Base-by-base conservation (phyloP, 176 grass and related monocot species). In the Aegilops longissima region DNA sequence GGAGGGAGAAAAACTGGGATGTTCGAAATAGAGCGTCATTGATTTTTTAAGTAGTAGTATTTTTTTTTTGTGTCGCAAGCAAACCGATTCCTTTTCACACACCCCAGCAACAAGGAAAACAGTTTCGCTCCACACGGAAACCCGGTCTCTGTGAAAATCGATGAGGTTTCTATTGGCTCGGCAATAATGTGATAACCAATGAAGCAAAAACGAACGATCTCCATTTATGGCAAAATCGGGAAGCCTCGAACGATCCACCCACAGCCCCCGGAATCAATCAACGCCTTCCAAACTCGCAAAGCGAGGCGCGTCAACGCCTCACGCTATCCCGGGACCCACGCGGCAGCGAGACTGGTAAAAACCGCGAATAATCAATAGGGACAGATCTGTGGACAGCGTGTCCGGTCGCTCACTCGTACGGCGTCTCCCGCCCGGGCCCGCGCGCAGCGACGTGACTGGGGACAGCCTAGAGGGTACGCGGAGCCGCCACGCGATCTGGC, bases 401-500 rank as follows among this genome's bases (percentile, higher is more conserved):
- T 14, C 42, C 42, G 3, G 42, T 49, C 35, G 61, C 21, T 38
- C n/a, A 7, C 31, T 21, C n/a, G 18, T 25, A 29, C 75, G 75
- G 70, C 54, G 3, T 20, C 52, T 17, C n/a, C 16, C 38, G 12
- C n/a, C 6, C 13, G 76, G 70, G 21, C 85, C 84, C 84, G 83
- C 74, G 1, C 45, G 74, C 89, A 87, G 84, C 3, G 24, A 83
- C 79, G 16, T 12, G 4, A 39, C 47, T 14, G 31, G 14, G 1
- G 1, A 5, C 33, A 12, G 23, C 71, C 61, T 72, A 29, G 33
- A 35, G 21, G 7, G 29, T 23, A 69, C 73, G 80, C 75, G 18
- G 73, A 77, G 82, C 78, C 87, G 73, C 83, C 82, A 76, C 77
- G 77, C 10, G 51, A 20, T 21, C 51, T 33, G 44, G 47, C 58